Conservation (phyloP, 495 filamentous ascomycete genomes). For the Cercophora newfieldiana region DNA sequence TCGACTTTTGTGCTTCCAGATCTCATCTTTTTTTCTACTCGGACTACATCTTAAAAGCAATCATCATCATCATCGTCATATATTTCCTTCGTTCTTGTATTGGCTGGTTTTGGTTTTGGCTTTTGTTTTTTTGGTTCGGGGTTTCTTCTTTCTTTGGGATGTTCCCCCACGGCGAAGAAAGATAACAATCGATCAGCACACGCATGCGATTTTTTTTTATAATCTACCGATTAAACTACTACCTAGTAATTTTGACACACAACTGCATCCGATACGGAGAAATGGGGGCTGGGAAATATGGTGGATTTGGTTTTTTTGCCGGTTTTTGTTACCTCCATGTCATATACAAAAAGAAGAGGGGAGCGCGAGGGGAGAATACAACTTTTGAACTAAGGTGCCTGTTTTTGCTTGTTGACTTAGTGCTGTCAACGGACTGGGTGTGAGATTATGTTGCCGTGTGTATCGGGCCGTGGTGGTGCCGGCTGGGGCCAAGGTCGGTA, state of each 20-base stretch:
- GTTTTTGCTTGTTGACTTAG: no score
- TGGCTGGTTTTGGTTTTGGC: not conserved
- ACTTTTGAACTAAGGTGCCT: not conserved
- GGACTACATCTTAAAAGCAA: not conserved
- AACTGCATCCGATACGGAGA: not conserved
- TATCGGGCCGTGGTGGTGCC: no score
- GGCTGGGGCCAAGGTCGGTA: no score
- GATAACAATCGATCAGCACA: not conserved
- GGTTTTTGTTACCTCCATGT: not conserved
- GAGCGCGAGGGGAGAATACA: not conserved
- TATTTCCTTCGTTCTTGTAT: not conserved
- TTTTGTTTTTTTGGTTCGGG: not conserved
- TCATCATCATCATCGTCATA: not conserved
- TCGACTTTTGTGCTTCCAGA: not conserved
- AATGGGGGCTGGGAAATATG: not conserved
- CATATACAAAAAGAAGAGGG: not conserved
- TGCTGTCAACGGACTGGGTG: no score
- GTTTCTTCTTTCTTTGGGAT: not conserved
- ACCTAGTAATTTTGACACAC: not conserved
- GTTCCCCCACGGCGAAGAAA: not conserved
- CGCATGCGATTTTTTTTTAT: not conserved
- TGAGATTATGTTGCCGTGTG: no score
- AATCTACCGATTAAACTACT: no score
- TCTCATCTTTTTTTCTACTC: not conserved
- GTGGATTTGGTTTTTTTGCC: not conserved